A percentile compares a stretch with the other conserved stretches of the same genome.
Conservation (phyloP, 176 grass and related monocot species). For the Chloris gayana region DNA sequence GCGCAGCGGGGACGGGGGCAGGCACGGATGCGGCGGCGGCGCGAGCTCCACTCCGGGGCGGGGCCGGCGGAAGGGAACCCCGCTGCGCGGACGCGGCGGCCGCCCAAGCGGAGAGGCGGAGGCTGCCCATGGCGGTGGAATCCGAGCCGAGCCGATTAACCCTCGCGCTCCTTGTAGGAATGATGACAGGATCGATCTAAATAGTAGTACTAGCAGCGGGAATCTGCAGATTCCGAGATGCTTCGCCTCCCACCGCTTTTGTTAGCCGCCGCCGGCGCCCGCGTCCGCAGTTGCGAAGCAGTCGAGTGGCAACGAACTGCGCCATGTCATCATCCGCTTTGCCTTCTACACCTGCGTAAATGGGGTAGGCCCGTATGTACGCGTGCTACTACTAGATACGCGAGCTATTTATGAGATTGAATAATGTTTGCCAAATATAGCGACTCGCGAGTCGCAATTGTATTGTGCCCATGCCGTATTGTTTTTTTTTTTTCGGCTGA, state of each 20-base stretch:
- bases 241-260: conserved; percentile 26
- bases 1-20: conserved; percentile 24
- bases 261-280: conserved; percentile 38
- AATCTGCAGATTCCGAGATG: conserved; percentile 35
- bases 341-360: conserved; percentile 1
- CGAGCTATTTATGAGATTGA: too few relatives aligned
- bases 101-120: conserved; percentile 37
- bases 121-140: conserved; percentile 42
- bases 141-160: not conserved
- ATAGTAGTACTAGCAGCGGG: conserved; percentile 12
- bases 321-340: conserved; percentile 21
- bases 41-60: not conserved
- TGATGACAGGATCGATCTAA: conserved; percentile 9
- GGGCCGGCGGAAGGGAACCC: not conserved
- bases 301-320: conserved; percentile 12
- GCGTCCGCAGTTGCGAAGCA: conserved; percentile 9
- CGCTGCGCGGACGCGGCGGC: not conserved
- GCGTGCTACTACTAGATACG: too few relatives aligned
- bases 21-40: not conserved
- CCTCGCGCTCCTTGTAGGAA: not conserved
- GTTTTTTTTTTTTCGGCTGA: too few relatives aligned
- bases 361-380: not conserved
- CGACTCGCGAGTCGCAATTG: too few relatives aligned
- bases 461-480: too few relatives aligned
- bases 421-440: too few relatives aligned